phyloP scores from a whole-genome alignment of 352 stramenopile genomes.

The Pythium aphanidermatum region DNA sequence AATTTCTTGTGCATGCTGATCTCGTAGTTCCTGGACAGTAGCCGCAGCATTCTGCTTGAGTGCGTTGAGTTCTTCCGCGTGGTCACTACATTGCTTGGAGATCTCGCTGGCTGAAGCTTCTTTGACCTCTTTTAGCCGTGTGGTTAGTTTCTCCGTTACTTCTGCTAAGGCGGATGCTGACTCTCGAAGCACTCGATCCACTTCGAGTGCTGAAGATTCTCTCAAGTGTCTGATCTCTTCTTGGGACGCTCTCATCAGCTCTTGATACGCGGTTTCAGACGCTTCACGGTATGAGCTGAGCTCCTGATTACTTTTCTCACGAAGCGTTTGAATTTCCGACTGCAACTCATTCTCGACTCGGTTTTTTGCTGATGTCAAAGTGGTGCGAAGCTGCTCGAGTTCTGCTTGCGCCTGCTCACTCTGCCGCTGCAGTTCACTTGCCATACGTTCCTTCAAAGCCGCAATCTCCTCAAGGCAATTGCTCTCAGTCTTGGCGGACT shows the following conservation, averaged over 20 bases:
- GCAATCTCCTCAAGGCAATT: constrained; percentile 30
- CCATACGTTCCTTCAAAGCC: constrained; percentile 24
- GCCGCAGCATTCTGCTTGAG: constrained; percentile 10
- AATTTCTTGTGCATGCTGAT: constrained; percentile 20
- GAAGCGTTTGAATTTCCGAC: constrained; percentile 1
- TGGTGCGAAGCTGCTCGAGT: constrained; percentile 18
- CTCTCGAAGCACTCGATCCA: constrained; percentile 14
- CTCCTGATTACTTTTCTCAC: not conserved
- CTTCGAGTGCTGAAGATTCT: constrained; percentile 13
- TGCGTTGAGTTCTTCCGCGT: constrained; percentile 18
- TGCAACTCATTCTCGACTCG: not conserved
- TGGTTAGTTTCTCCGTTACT: constrained; percentile 12
- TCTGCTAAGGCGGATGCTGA: constrained; percentile 14
- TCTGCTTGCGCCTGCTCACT: not conserved
- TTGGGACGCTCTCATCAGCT: constrained; percentile 14
- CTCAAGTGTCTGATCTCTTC: constrained; percentile 23
- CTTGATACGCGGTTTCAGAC: constrained; percentile 16
- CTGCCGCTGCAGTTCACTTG: constrained; percentile 4
- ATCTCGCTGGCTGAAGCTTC: not conserved
- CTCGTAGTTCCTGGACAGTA: constrained; percentile 14
- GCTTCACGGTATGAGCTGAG: not conserved
- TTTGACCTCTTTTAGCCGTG: constrained; percentile 8
- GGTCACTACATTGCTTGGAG: not conserved
- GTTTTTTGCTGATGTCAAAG: not conserved
- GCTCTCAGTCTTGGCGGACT: constrained; percentile 23